Conservation (phyloP, 2,329 filamentous ascomycete genomes). For the Pseudogymnoascus sp. region DNA sequence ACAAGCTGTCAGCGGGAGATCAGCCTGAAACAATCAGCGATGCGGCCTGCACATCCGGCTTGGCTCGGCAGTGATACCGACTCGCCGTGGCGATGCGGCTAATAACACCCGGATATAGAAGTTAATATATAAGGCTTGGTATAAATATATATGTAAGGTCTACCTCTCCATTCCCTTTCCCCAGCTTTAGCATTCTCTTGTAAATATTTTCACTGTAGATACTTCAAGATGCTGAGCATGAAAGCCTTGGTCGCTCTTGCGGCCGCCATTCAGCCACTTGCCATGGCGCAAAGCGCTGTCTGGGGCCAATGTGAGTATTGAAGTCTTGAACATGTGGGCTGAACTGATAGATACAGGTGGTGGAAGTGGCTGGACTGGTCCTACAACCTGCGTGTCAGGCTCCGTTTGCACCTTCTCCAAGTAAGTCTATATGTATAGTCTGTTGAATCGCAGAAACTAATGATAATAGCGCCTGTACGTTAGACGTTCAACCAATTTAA, state of each 20-base stretch:
- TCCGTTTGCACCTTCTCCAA: constrained; percentile 25
- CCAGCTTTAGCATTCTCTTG: not conserved
- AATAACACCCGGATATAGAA: not conserved
- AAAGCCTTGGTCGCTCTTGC: not conserved
- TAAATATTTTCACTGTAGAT: not conserved
- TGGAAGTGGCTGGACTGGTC: constrained; percentile 27
- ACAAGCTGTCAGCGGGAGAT: not conserved
- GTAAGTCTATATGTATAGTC: constrained; percentile 9
- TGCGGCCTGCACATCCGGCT: not conserved
- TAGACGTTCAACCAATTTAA: not conserved
- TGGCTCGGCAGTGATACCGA: not conserved
- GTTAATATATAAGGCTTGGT: not conserved
- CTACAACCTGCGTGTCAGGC: constrained; percentile 28
- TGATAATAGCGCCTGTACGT: not conserved
- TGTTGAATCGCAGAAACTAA: not conserved
- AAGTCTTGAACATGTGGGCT: not conserved
- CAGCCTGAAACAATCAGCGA: not conserved
- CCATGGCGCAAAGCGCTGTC: not conserved
- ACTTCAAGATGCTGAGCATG: not conserved
- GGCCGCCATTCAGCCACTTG: not conserved
- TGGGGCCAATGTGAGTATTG: constrained; percentile 2
- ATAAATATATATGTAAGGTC: not conserved
- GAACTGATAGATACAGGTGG: constrained; percentile 22
- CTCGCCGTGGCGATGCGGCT: not conserved
- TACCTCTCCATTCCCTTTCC: not conserved